phyloP scores from a whole-genome alignment of 495 filamentous ascomycete species.

The Arthonia radiata region DNA sequence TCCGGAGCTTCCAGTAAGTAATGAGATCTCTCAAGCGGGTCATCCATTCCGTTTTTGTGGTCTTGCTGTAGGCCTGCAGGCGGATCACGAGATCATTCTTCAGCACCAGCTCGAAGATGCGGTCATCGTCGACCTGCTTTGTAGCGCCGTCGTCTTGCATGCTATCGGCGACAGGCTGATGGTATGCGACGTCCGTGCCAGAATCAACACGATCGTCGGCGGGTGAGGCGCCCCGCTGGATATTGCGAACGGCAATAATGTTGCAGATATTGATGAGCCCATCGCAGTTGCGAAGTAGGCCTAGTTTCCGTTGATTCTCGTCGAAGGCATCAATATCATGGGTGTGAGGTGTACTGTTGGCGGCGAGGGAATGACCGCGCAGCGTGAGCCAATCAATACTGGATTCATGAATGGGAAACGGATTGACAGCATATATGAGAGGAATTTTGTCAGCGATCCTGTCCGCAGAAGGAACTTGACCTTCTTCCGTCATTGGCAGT shows the following conservation, averaged over 20 bases:
- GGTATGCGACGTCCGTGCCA: constrained; percentile 22
- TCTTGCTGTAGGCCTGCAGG: constrained; percentile 36
- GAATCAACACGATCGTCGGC: constrained; percentile 24
- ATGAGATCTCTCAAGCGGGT: constrained; percentile 30
- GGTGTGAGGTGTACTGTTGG: constrained; percentile 16
- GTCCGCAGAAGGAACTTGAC: constrained; percentile 26
- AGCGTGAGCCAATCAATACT: constrained; percentile 31
- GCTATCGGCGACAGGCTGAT: constrained; percentile 21
- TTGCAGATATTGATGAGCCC: constrained; percentile 41
- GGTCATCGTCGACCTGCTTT: constrained; percentile 27
- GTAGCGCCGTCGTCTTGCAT: constrained; percentile 27
- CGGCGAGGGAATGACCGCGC: constrained; percentile 13
- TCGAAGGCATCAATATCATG: constrained; percentile 31
- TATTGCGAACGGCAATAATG: constrained; percentile 29
- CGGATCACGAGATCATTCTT: constrained; percentile 38
- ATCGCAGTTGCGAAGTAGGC: constrained; percentile 33
- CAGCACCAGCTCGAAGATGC: constrained; percentile 37
- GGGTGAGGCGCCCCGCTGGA: constrained; percentile 23
- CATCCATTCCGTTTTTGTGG: constrained; percentile 40
- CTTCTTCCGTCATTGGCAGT: constrained; percentile 15
- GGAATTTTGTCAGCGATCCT: constrained; percentile 33
- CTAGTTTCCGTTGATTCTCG: constrained; percentile 32
- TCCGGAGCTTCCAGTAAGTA: constrained; percentile 40
- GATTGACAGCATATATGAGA: constrained; percentile 36
- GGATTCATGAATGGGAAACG: constrained; percentile 29